Percentiles rank a stretch among this genome's conserved stretches.
Conservation (phyloP, 305 asterid genomes). For the Ilex paraguariensis region DNA sequence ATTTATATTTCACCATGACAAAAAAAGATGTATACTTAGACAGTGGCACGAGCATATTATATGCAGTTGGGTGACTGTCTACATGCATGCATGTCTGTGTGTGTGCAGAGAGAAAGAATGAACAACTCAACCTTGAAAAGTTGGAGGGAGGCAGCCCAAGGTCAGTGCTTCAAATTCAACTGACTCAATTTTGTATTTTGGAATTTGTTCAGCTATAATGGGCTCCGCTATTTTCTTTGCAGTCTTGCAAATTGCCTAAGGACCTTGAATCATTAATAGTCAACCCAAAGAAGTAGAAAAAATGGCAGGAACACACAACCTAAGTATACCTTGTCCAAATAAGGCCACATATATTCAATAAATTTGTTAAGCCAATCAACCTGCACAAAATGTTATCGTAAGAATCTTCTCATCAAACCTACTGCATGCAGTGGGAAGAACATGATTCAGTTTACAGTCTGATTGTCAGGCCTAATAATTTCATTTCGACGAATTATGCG, state of each 20-base stretch:
- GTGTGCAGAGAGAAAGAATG: not conserved
- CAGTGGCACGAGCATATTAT: not conserved
- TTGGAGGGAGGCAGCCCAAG: conserved; percentile 79
- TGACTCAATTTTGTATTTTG: conserved; percentile 78
- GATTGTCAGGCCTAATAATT: not conserved
- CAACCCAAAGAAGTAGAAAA: too few species aligned
- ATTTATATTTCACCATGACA: not conserved
- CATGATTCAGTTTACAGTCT: not conserved
- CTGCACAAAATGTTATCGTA: conserved; percentile 34
- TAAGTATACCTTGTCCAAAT: conserved; percentile 69
- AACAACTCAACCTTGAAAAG: conserved; percentile 68
- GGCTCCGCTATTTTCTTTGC: conserved; percentile 73
- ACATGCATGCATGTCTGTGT: not conserved
- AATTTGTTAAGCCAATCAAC: conserved; percentile 96
- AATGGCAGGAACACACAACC: not conserved
- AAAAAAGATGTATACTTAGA: not conserved
- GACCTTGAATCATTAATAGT: conserved; percentile 6
- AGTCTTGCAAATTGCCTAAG: conserved; percentile 84
- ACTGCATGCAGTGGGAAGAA: not conserved
- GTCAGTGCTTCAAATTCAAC: conserved; percentile 75
- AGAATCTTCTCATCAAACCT: too few species aligned
- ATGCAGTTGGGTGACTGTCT: too few species aligned
- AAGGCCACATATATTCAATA: conserved; percentile 91
- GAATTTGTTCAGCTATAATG: conserved; percentile 84
- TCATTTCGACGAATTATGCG: not conserved